Base-by-base conservation (phyloP, 1,139 yeast species). In the Lodderomyces theae region DNA sequence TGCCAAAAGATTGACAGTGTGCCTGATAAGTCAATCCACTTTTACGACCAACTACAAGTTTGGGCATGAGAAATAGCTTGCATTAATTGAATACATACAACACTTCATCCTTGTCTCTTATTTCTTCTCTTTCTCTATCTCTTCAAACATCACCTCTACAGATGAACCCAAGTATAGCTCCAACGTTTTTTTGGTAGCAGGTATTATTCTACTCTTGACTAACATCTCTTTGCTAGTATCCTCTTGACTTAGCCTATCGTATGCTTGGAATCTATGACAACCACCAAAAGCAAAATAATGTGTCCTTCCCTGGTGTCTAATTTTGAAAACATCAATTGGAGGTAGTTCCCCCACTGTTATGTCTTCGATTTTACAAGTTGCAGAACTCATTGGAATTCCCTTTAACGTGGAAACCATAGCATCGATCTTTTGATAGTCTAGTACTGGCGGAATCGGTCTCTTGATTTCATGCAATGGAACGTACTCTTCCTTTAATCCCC, bases 241-340 rank as follows among this genome's bases (percentile, higher is more conserved):
- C 22, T 51, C 50, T 13, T 38, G 30, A 10, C 43, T 45, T 26
- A 70, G 49, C 40, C 67, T 63, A 47, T 82, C 89, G 54, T 84
- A 84, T 0, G 90, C 90, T 56, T 86, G 94, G 50, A 86, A 80
- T 46, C 95, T 61, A 56, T 86, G 95, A 57, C 95, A 86, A 0
- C 94, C 94, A 8, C 94, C 94, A 60, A 86, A 82, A 2, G 94
- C 95, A 64, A 86, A 86, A 55, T 81, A 86, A 57, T 73, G 74
- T 22, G 65, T 72, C 41, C 74, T 62, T 0, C 88, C 92, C 9
- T 72, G 57, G 37, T 83, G 84, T 35, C 81, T 66, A 2, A 86
- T 83, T 34, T 74, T 71, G 49, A 86, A 64, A 0, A 86, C 89
- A 58, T 86, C 96, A 21, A 87, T 72, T 2, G 90, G 86, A 1